These are phyloP conservation scores for Sequoiadendron giganteum DNA, from an alignment of 75 land plant species.

Conservation along the genomic window DNA sequence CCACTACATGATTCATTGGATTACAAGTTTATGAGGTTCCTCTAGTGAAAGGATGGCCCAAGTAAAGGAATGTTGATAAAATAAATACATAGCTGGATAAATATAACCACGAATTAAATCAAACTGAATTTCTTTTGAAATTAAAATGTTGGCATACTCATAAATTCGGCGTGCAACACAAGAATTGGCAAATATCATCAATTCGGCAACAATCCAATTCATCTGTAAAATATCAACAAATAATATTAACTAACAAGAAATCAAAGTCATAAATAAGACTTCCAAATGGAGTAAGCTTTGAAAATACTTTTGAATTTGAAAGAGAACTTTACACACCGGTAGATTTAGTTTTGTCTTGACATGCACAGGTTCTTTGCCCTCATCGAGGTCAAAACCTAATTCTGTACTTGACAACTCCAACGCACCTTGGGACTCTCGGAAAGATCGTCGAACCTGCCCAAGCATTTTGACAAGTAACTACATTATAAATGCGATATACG, in stretches of 20 bases:
- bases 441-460: constrained; percentile 19
- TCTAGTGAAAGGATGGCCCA: neutral
- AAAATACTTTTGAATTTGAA: neutral
- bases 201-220: constrained; percentile 31
- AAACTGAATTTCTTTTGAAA: neutral
- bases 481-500: neutral
- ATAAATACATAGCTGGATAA: neutral
- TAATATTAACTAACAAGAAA: neutral
- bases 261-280: neutral
- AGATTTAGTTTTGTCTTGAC: constrained; percentile 22
- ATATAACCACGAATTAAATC: neutral
- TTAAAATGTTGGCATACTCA: constrained; percentile 5
- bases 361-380: constrained; percentile 18
- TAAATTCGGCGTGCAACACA: constrained; percentile 22
- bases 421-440: constrained; percentile 17
- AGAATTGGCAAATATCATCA: constrained; percentile 33
- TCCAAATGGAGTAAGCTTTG: neutral
- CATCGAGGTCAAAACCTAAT: constrained; percentile 18
- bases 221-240: constrained; percentile 18
- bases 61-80: neutral
- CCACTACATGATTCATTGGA: neutral
- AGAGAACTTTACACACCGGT: constrained; percentile 14
- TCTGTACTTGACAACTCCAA: constrained; percentile 24
- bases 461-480: neutral
- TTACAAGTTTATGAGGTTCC: neutral